Percentiles rank a stretch among this genome's conserved stretches.
Conservation (phyloP, 78 protist genomes). For the Dictyostelium discoideum region DNA sequence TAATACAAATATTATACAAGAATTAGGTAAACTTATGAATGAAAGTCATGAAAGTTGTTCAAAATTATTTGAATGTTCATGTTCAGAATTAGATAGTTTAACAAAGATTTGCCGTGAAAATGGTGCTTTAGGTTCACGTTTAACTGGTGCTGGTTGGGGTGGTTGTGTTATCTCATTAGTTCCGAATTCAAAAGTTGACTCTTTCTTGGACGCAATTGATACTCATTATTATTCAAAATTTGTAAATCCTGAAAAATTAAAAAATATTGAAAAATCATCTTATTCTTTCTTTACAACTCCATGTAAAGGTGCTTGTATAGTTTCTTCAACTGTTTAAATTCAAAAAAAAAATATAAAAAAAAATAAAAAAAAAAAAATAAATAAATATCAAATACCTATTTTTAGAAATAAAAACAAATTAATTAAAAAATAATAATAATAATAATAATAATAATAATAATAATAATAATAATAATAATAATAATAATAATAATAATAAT, state of each 20-base stretch:
- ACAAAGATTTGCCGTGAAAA: conserved; percentile 30
- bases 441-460: too few relatives aligned
- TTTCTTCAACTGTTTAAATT: neutral
- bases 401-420: neutral
- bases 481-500: too few relatives aligned
- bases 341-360: neutral
- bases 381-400: neutral
- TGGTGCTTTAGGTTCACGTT: conserved; percentile 67
- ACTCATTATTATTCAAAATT: neutral
- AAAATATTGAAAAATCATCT: neutral
- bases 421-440: neutral
- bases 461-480: too few relatives aligned
- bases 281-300: conserved; percentile 40
- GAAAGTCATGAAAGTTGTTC: conserved; percentile 47
- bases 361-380: neutral
- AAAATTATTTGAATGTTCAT: conserved; percentile 57
- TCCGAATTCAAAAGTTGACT: neutral
- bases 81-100: conserved; percentile 71
- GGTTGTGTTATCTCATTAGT: conserved; percentile 61
- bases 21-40: conserved; percentile 66
- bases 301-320: conserved; percentile 44
- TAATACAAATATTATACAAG: neutral
- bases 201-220: conserved; percentile 5
- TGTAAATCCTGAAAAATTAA: neutral
- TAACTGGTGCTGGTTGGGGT: conserved; percentile 87